Evolutionary conservation across 768 basidiomycete genomes (phyloP), one percentile per base, ranked within the genome.

Genomic region (Kwoniella botswanensis): DNA sequence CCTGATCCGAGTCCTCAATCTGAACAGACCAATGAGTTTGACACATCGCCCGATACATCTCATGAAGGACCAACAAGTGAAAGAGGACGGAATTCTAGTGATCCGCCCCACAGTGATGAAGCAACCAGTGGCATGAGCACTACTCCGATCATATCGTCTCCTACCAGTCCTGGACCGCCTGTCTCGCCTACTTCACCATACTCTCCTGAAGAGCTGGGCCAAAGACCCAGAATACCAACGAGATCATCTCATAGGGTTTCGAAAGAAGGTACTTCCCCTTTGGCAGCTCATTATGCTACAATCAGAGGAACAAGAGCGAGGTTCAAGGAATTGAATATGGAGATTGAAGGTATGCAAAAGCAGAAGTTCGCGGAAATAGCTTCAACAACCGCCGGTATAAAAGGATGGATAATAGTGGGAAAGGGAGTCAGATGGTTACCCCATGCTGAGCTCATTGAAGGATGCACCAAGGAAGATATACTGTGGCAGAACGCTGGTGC

Each of bases 391-490:
- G 7, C 65, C 7, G 85, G 86, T 41, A 84, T 87, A 57, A 87
- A 91, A 70, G 92, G 92, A 0, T 93, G 92, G 91, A 79, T 94
- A 64, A 83, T 94, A 79, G 87, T 92, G 52, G 92, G 92, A 10
- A 86, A 88, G 29, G 91, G 91, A 1, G 80, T 93, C 69, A 83
- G 88, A 65, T 87, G 86, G 74, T 80, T 93, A 29, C 88, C 88
- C 41, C 88, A 89, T 2, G 82, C 90, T 5, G 85, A 91, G 78
- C 84, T 90, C 44, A 92, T 94, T 24, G 90, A 92, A 78, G 92
- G 92, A 1, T 85, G 90, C 69, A 90, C 91, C 15, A 92, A 91
- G 81, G 92, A 93, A 76, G 92, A 93, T 80, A 88, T 94, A 44
- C 84, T 90, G 65, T 94, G 92, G 92, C 88, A 90, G 68, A 88